Conservation (phyloP, 148 eudicot genomes). For the Camellia lanceoleosa region DNA sequence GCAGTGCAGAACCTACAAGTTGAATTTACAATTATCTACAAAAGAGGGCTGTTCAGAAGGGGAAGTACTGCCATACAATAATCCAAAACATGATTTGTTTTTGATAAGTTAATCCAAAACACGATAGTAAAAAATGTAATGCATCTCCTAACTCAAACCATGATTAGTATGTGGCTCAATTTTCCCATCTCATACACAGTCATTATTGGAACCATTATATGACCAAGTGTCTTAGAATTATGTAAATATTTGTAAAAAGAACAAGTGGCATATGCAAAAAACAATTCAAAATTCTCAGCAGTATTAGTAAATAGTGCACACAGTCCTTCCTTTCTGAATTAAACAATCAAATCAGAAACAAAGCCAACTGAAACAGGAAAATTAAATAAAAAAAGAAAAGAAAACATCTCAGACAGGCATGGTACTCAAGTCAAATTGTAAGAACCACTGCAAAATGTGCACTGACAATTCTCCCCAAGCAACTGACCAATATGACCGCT, state of each 20-base stretch:
- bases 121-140: neutral
- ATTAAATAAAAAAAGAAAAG: neutral
- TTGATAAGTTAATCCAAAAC: neutral
- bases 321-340: neutral
- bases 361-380: neutral
- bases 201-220: neutral
- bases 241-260: neutral
- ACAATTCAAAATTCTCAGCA: neutral
- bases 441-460: neutral
- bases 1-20: neutral
- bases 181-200: neutral
- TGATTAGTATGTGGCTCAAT: neutral
- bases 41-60: neutral
- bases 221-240: neutral
- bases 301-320: neutral
- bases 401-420: neutral
- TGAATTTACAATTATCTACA: neutral
- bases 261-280: neutral
- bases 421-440: neutral
- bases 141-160: neutral
- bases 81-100: neutral
- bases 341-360: neutral
- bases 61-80: neutral
- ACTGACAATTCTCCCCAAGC: neutral
- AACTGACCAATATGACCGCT: neutral